Evolutionary conservation across 2,329 filamentous ascomycete genomes (phyloP).

Genomic region (Fusarium dimerum): DNA sequence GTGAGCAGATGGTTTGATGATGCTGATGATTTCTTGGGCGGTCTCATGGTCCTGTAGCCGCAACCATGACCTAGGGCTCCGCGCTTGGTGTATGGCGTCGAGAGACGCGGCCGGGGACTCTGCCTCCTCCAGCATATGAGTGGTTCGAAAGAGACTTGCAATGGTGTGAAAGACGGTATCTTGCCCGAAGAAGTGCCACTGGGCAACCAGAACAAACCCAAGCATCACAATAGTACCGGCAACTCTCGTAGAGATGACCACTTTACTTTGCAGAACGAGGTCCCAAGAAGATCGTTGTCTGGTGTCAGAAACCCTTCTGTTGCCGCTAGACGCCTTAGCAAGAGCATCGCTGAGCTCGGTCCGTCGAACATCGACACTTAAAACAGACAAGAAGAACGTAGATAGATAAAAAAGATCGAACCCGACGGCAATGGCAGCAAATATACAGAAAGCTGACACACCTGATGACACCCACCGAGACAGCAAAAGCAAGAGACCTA

Average conservation of each 20-base stretch:
- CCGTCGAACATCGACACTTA: slow-evolving; percentile 77
- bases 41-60: slow-evolving; percentile 78
- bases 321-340: slow-evolving; percentile 52
- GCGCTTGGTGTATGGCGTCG: slow-evolving; percentile 69
- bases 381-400: slow-evolving; percentile 77
- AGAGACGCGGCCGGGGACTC: slow-evolving; percentile 40
- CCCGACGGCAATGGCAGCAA: slow-evolving; percentile 71
- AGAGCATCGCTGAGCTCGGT: slow-evolving; percentile 75
- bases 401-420: slow-evolving; percentile 79
- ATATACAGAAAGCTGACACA: slow-evolving; percentile 74
- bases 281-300: slow-evolving; percentile 50
- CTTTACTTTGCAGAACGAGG: slow-evolving; percentile 62
- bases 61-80: slow-evolving; percentile 77
- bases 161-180: slow-evolving; percentile 43
- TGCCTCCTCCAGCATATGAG: slow-evolving; percentile 19
- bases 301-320: slow-evolving; percentile 28
- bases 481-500: slow-evolving; percentile 65
- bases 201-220: slow-evolving; percentile 70
- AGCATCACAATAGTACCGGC: slow-evolving; percentile 74
- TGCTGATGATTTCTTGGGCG: slow-evolving; percentile 73
- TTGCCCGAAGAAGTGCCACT: slow-evolving; percentile 75
- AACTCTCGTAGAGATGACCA: slow-evolving; percentile 70
- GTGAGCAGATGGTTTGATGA: slow-evolving; percentile 70
- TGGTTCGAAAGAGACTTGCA: slow-evolving; percentile 23
- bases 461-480: slow-evolving; percentile 68